Conservation (phyloP, 1,139 yeast genomes). For the Saccharomycopsis hybrid region DNA sequence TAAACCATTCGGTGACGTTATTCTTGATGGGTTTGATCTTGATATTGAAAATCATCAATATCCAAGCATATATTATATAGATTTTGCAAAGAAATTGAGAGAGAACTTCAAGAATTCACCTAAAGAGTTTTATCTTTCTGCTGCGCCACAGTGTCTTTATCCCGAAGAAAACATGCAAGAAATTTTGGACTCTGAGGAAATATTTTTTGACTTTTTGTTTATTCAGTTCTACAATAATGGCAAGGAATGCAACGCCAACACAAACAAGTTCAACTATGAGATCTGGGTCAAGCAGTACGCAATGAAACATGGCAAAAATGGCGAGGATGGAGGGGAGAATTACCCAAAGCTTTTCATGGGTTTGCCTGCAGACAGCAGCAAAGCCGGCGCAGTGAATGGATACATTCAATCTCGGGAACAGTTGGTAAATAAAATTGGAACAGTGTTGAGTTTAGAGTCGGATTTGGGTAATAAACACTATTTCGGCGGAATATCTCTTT, state of each 20-base stretch:
- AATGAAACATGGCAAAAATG: background rate
- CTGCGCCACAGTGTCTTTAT: conserved; percentile 93
- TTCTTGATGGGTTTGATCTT: conserved; percentile 64
- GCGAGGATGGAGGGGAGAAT: too few relatives aligned
- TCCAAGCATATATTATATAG: conserved; percentile 44
- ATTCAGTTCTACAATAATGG: conserved; percentile 20
- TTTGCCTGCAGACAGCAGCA: conserved; percentile 7
- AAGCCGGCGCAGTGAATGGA: conserved; percentile 16
- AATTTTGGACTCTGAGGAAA: background rate
- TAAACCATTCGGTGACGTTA: conserved; percentile 64
- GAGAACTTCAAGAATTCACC: conserved; percentile 46
- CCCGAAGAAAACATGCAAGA: conserved; percentile 54
- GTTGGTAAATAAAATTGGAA: background rate
- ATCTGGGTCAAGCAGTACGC: conserved; percentile 12
- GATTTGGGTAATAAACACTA: background rate
- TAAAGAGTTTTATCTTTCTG: conserved; percentile 56
- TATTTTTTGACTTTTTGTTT: conserved; percentile 15
- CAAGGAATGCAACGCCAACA: conserved; percentile 8
- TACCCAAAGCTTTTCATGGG: conserved; percentile 12
- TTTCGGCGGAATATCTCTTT: conserved; percentile 17
- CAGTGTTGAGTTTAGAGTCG: background rate
- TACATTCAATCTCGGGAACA: background rate
- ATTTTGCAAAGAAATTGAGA: conserved; percentile 58
- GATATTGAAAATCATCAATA: conserved; percentile 47
- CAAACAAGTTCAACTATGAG: conserved; percentile 5